These are phyloP conservation scores for Tolypocladium sp. DNA, from an alignment of 2,329 filamentous ascomycete genomes.

Conservation along the genomic window DNA sequence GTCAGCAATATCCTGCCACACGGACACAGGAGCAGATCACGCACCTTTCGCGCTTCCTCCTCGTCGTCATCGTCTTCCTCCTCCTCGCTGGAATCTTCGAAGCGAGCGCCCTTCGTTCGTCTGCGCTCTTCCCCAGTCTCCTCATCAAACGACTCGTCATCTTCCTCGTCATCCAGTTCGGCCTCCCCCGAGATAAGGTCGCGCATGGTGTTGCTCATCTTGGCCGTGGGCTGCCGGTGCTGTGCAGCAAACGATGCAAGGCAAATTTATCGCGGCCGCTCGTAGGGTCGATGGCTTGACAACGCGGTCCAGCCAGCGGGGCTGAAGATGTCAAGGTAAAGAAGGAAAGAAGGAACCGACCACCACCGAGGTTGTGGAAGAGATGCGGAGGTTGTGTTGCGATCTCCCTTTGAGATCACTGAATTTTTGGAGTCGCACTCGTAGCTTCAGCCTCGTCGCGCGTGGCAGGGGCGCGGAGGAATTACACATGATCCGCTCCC, in stretches of 20 bases:
- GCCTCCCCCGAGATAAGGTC: conserved; percentile 80
- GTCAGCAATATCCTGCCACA: background rate
- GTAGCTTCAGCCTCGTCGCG: conserved; percentile 16
- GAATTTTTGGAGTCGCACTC: conserved; percentile 16
- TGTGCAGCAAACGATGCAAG: background rate
- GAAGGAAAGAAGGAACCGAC: background rate
- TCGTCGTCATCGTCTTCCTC: conserved; percentile 89
- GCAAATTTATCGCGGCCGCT: background rate
- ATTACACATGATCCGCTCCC: conserved; percentile 2
- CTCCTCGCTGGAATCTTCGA: conserved; percentile 85
- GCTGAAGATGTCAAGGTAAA: background rate
- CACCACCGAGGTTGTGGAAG: conserved; percentile 4
- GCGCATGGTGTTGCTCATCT: conserved; percentile 56
- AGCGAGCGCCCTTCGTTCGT: conserved; percentile 25
- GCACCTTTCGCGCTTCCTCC: conserved; percentile 69
- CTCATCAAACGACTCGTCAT: conserved; percentile 75
- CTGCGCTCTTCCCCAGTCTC: conserved; percentile 53
- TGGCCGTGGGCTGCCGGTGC: conserved; percentile 15
- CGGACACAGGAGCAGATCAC: conserved; percentile 9
- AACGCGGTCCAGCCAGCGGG: background rate
- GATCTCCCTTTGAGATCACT: conserved; percentile 8
- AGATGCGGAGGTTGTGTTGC: conserved; percentile 1
- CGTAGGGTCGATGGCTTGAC: background rate
- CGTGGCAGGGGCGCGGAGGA: conserved; percentile 9
- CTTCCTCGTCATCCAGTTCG: conserved; percentile 76